Conservation (phyloP, 495 filamentous ascomycete genomes). For the Aspergillus olivimuriae region DNA sequence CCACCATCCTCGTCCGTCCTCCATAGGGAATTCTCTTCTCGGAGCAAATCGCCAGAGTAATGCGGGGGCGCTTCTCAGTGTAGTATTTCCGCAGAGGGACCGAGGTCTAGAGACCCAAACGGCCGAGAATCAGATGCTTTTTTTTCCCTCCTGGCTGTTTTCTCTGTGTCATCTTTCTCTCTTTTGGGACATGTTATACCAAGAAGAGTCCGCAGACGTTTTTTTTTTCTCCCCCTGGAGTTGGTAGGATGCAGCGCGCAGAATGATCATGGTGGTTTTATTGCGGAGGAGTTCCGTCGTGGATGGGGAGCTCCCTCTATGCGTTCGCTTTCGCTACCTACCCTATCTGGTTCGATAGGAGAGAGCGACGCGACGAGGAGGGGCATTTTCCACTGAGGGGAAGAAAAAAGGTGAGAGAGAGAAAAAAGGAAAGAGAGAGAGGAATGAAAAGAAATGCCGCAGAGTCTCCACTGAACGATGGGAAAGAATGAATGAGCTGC, state of each 20-base stretch:
- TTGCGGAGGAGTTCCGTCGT: too few species aligned
- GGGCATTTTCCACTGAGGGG: not conserved
- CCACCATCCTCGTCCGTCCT: not conserved
- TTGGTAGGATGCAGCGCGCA: too few species aligned
- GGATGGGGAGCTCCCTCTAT: too few species aligned
- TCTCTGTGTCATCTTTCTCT: too few species aligned
- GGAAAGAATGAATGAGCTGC: not conserved
- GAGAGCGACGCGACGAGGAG: too few species aligned
- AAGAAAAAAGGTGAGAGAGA: not conserved
- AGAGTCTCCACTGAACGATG: not conserved
- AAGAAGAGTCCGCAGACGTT: too few species aligned
- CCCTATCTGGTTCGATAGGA: too few species aligned
- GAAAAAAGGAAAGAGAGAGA: not conserved
- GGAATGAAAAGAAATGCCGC: slow-evolving; percentile 1
- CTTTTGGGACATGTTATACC: too few species aligned
- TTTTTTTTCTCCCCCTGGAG: too few species aligned
- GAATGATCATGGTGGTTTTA: too few species aligned
- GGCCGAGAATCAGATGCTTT: not conserved
- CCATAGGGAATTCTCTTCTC: not conserved
- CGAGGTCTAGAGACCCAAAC: not conserved
- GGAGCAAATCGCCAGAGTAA: slow-evolving; percentile 2
- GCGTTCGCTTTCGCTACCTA: too few species aligned
- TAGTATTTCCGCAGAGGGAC: too few species aligned
- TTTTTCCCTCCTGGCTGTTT: not conserved
- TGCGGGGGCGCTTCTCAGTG: not conserved